Percentiles rank a stretch among this genome's conserved stretches.
Conservation (phyloP, 2,329 filamentous ascomycete genomes). For the Chrysosporium keratinophilum region DNA sequence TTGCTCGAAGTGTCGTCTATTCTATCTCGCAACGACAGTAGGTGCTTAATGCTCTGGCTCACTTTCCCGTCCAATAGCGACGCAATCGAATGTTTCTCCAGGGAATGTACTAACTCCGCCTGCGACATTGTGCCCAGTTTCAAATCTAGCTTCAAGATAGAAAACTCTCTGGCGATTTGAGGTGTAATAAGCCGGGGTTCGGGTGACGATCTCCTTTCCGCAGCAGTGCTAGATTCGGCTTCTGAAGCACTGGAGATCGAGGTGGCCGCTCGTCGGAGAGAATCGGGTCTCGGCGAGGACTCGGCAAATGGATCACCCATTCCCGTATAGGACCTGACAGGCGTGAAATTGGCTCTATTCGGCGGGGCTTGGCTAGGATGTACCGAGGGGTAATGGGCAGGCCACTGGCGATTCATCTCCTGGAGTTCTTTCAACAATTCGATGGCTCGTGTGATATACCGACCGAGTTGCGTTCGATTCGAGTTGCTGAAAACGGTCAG, state of each 20-base stretch:
- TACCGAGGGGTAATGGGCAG: constrained; percentile 77
- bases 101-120: constrained; percentile 80
- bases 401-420: constrained; percentile 83
- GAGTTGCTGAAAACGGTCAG: constrained; percentile 50
- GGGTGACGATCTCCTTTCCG: constrained; percentile 49
- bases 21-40: constrained; percentile 74
- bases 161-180: constrained; percentile 92
- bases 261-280: constrained; percentile 62
- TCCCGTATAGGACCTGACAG: constrained; percentile 28
- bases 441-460: constrained; percentile 76
- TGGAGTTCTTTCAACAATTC: constrained; percentile 75
- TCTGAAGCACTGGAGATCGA: constrained; percentile 50
- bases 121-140: constrained; percentile 82
- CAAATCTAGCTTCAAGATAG: constrained; percentile 84
- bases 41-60: constrained; percentile 81
- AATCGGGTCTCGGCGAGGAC: constrained; percentile 37
- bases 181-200: constrained; percentile 82
- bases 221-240: constrained; percentile 62
- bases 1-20: constrained; percentile 98
- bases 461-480: constrained; percentile 75
- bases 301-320: constrained; percentile 21
- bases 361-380: constrained; percentile 22
- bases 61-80: constrained; percentile 89
- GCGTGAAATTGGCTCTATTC: constrained; percentile 29
- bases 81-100: constrained; percentile 86